phyloP scores from a whole-genome alignment of 768 basidiomycete genomes.

The Lyophyllum decastes region DNA sequence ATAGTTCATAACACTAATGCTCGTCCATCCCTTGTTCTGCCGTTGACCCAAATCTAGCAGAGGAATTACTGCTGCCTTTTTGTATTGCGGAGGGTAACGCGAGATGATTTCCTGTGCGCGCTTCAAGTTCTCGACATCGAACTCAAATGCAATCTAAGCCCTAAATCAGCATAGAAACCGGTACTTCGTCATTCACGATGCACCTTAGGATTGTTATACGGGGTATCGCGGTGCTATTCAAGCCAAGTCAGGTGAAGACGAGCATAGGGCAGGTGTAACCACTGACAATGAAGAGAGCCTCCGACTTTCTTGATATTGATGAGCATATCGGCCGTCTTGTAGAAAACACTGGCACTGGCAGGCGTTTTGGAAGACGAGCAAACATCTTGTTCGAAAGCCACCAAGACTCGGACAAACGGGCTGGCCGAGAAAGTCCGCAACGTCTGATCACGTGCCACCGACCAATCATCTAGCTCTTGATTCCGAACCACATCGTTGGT shows the following conservation, averaged over 20 bases:
- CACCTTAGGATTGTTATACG: slow-evolving; percentile 92
- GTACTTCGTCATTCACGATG: slow-evolving; percentile 8
- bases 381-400: slow-evolving; percentile 27
- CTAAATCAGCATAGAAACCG: slow-evolving; percentile 3
- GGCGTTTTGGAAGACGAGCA: slow-evolving; percentile 32
- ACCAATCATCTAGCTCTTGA: slow-evolving; percentile 8
- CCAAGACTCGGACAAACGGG: slow-evolving; percentile 5
- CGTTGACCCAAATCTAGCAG: slow-evolving; percentile 94
- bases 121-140: slow-evolving; percentile 79
- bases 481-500: not conserved
- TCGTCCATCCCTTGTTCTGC: slow-evolving; percentile 98
- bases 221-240: slow-evolving; percentile 87
- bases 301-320: slow-evolving; percentile 58
- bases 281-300: slow-evolving; percentile 87
- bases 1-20: slow-evolving; percentile 98
- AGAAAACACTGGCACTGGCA: slow-evolving; percentile 23
- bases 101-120: slow-evolving; percentile 87
- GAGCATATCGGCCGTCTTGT: slow-evolving; percentile 41
- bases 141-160: slow-evolving; percentile 85
- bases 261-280: slow-evolving; percentile 2
- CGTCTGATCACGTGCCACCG: slow-evolving; percentile 19
- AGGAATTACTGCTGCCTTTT: slow-evolving; percentile 97
- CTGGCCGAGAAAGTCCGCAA: slow-evolving; percentile 22
- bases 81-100: slow-evolving; percentile 95
- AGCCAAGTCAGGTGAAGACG: slow-evolving; percentile 12